Base-by-base conservation (phyloP, 2,329 filamentous ascomycete species). In the Trichoderma breve region DNA sequence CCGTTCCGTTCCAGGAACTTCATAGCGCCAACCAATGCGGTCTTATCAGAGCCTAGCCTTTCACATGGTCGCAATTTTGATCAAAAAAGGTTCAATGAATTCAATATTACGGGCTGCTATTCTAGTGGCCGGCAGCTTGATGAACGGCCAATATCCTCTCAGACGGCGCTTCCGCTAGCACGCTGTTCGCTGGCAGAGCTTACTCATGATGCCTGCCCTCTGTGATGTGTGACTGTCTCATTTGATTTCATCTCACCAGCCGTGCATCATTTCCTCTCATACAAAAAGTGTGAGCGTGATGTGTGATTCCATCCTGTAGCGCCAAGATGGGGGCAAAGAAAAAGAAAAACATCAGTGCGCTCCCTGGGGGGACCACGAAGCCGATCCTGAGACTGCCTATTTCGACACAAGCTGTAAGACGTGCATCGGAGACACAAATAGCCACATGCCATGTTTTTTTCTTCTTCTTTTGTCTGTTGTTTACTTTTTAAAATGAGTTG, bases 191-290 rank as follows among this genome's bases (percentile, higher is more conserved):
- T 43, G 11, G 9, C 36, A 9, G 8, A 53, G 18, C 66, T 53
- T 69, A 69, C 57, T 69, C 66, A 53, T 69, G 57, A 62, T 69
- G 57, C 57, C 36, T 60, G 66, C 57, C 18, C 12, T 14, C 7
- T 58, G 18, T 34, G 57, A 60, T 60, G 15, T 30, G 28, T 21
- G n/a, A 24, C 32, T 28, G 39, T 51, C n/a, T 69, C 66, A 32
- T 51, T 61, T 61, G 43, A 34, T 43, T 43, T 43, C 39, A 43
- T 14, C 34, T 24, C 24, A 24, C 24, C 15, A n/a, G 30, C 21
- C 51, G 51, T 30, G 51, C 21, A 67, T 28, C 24, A 39, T 39
- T 57, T 28, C 24, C 53, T 43, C 34, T 60, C 57, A 60, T 60
- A 34, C n/a, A 34, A 11, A n/a, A 11, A 9, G 28, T 15, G 61